These are phyloP conservation scores for Dothideomycetidae sp. DNA, from an alignment of 2,329 filamentous ascomycete genomes.

Conservation along the genomic window DNA sequence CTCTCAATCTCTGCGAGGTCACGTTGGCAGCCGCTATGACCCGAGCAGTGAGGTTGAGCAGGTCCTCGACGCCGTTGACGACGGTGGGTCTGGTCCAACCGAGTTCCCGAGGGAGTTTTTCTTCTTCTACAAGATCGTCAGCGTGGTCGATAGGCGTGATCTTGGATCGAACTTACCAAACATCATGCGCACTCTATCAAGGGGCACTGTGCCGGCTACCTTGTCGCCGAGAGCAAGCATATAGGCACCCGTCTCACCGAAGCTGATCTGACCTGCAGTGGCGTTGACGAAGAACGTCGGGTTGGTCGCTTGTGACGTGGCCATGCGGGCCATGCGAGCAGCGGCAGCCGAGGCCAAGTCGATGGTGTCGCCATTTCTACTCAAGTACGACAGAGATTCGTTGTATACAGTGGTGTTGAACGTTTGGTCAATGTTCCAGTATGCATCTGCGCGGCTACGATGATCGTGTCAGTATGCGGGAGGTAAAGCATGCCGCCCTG, in stretches of 20 bases:
- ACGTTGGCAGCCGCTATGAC: neutral
- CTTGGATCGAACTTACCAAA: constrained; percentile 1
- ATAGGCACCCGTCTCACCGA: constrained; percentile 1
- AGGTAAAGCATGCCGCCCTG: no score
- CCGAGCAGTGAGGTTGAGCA: neutral
- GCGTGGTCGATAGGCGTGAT: neutral
- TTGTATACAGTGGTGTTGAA: constrained; percentile 8
- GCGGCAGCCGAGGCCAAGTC: constrained; percentile 2
- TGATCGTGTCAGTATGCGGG: neutral
- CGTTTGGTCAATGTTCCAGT: constrained; percentile 2
- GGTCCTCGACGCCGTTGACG: neutral
- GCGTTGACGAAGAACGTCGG: constrained; percentile 5
- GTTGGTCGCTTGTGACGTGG: constrained; percentile 3
- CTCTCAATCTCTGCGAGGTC: neutral
- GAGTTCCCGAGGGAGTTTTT: constrained; percentile 2
- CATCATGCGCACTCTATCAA: constrained; percentile 1
- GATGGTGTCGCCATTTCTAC: constrained; percentile 6
- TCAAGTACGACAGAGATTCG: constrained; percentile 7
- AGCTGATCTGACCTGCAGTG: constrained; percentile 1
- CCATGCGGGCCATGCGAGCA: constrained; percentile 5
- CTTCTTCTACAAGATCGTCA: constrained; percentile 1
- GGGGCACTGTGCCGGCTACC: neutral
- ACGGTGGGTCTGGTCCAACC: constrained; percentile 1
- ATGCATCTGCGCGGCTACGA: constrained; percentile 3
- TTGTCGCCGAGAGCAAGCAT: constrained; percentile 4